Conservation (phyloP, 495 filamentous ascomycete genomes). For the Penicillium riverlandense region DNA sequence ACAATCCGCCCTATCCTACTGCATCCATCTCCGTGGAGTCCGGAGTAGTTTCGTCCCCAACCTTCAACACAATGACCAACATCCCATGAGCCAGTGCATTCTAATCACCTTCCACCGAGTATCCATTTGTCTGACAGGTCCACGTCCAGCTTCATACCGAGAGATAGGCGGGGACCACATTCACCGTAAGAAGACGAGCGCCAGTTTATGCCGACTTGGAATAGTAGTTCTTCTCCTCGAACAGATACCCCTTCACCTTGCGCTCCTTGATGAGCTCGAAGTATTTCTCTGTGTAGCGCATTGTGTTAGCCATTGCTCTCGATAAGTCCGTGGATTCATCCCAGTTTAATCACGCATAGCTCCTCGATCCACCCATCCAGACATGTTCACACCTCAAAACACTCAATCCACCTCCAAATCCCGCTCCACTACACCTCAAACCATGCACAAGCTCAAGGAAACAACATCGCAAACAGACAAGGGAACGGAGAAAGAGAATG, state of each 20-base stretch:
- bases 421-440: too few relatives aligned
- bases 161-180: too few relatives aligned
- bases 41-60: too few relatives aligned
- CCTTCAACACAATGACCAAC: neutral
- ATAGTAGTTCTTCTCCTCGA: conserved; percentile 82
- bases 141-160: too few relatives aligned
- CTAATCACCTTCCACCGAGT: neutral
- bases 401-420: too few relatives aligned
- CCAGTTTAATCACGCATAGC: too few relatives aligned
- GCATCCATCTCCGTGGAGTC: too few relatives aligned
- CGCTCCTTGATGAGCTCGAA: conserved; percentile 79
- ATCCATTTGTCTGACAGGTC: too few relatives aligned
- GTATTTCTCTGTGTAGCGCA: conserved; percentile 66
- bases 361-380: too few relatives aligned
- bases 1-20: neutral
- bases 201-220: conserved; percentile 16
- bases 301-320: neutral
- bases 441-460: neutral
- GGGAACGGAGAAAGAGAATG: conserved; percentile 1
- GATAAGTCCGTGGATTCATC: too few relatives aligned
- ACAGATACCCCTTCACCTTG: conserved; percentile 82
- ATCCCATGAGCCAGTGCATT: neutral
- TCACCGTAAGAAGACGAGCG: neutral
- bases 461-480: neutral
- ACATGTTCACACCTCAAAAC: too few relatives aligned